Base-by-base conservation (phyloP, 176 grass and related monocot genomes). In the Oryza nivara region DNA sequence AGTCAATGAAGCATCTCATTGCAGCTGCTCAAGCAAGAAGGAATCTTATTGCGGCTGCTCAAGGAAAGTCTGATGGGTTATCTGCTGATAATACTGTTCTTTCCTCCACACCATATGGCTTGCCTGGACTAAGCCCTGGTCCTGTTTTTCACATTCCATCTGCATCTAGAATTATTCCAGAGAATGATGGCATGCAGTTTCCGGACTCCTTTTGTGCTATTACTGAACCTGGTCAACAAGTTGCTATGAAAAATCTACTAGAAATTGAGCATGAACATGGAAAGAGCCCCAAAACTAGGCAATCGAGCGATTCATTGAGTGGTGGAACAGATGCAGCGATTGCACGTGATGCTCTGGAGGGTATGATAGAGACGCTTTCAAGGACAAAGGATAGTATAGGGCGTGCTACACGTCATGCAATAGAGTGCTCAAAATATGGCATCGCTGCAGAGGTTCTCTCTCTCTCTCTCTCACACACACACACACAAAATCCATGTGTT, bases 311-410 rank as follows among this genome's bases (percentile, higher is more conserved):
- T 75, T 94, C 93, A 80, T 70, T 89, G 69, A 89, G 67, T 60
- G 82, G 75, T 84, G 86, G 88, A 69, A 89, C 91, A 72, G 96
- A 99, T 83, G 96, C 89, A 78, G 91, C 74, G 47, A 83, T 93
- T 92, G 93, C 93, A 68, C 93, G 90, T 75, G 96, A 94, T 86
- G 72, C 94, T 75, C 84, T 99, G 49, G 96, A 99, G 86, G 91
- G 93, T 83, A 95, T 95, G 94, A 83, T 99, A 90, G 96, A 99
- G 86, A 92, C 96, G 49, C 85, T 99, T 67, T 95, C 96, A 10
- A 95, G 96, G 86, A 99, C 93, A 83, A 99, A 99, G 30, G 96
- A 99, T 60, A 99, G 96, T 81, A 99, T 99, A 89, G 91, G 93
- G 41, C 96, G 96, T 88, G 96, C 96, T 86, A 96, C 93, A 72